Evolutionary conservation across 768 basidiomycete species (phyloP).

Genomic region (Trametes gibbosa): DNA sequence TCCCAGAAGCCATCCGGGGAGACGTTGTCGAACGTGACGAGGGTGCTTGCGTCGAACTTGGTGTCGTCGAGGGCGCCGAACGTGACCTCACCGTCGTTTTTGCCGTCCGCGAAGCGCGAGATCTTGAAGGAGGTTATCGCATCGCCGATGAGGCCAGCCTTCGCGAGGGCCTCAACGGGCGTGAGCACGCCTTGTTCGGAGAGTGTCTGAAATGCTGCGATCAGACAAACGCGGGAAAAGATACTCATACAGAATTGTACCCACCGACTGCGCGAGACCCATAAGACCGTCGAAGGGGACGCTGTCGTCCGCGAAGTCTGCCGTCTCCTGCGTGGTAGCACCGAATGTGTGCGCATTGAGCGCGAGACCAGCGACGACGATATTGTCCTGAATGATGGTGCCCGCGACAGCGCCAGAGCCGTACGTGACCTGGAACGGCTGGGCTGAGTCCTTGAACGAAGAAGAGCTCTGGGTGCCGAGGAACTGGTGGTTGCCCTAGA

Average conservation of each 20-base stretch:
- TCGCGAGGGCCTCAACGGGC: conserved; percentile 68
- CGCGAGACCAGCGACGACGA: conserved; percentile 59
- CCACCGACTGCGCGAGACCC: conserved; percentile 71
- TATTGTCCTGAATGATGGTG: conserved; percentile 57
- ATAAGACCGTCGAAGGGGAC: conserved; percentile 71
- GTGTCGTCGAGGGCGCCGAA: conserved; percentile 72
- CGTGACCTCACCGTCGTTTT: conserved; percentile 77
- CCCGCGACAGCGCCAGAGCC: conserved; percentile 71
- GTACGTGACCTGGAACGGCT: conserved; percentile 60
- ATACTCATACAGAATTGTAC: conserved; percentile 29
- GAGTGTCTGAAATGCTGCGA: conserved; percentile 39
- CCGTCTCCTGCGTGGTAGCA: conserved; percentile 55
- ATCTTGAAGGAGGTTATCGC: conserved; percentile 82
- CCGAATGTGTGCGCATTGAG: conserved; percentile 66
- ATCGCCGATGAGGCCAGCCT: conserved; percentile 51
- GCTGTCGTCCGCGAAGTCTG: conserved; percentile 51
- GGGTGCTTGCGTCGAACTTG: conserved; percentile 62
- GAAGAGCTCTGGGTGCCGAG: conserved; percentile 62
- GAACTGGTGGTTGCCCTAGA: conserved; percentile 61
- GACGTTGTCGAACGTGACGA: conserved; percentile 61
- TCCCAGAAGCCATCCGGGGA: conserved; percentile 79
- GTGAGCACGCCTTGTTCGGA: conserved; percentile 65
- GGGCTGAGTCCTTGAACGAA: conserved; percentile 52
- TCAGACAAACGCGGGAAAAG: background rate
- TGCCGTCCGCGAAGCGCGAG: conserved; percentile 63